Conservation (phyloP, 139 green algal genomes). For the Chlorella sp. region DNA sequence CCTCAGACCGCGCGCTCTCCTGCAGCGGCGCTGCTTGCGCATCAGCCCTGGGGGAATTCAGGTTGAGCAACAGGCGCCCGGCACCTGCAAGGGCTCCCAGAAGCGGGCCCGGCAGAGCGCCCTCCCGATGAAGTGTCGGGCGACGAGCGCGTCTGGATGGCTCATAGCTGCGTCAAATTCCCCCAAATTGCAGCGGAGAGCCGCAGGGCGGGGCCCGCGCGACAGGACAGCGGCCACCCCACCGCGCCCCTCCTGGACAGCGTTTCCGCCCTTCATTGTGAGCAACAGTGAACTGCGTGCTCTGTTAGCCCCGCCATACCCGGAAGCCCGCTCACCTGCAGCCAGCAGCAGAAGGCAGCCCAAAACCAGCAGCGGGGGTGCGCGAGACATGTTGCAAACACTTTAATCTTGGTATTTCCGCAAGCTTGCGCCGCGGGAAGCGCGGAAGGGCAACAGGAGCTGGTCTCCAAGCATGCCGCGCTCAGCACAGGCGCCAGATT, state of each 20-base stretch:
- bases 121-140: no score
- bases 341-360: not conserved
- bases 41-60: not conserved
- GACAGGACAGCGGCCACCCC: not conserved
- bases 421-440: not conserved
- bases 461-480: not conserved
- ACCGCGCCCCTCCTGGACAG: no score
- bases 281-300: not conserved
- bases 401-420: not conserved
- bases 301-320: not conserved
- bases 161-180: no score
- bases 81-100: not conserved
- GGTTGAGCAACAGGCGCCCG: not conserved
- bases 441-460: no score
- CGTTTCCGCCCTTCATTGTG: not conserved
- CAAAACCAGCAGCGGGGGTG: not conserved
- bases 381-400: not conserved
- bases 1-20: not conserved
- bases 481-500: not conserved
- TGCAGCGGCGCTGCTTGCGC: not conserved
- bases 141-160: no score
- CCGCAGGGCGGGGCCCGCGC: not conserved
- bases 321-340: not conserved
- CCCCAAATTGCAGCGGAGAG: not conserved
- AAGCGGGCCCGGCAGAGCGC: not conserved